phyloP scores from a whole-genome alignment of 352 stramenopile genomes.

The Halophytophthora polymorphica region DNA sequence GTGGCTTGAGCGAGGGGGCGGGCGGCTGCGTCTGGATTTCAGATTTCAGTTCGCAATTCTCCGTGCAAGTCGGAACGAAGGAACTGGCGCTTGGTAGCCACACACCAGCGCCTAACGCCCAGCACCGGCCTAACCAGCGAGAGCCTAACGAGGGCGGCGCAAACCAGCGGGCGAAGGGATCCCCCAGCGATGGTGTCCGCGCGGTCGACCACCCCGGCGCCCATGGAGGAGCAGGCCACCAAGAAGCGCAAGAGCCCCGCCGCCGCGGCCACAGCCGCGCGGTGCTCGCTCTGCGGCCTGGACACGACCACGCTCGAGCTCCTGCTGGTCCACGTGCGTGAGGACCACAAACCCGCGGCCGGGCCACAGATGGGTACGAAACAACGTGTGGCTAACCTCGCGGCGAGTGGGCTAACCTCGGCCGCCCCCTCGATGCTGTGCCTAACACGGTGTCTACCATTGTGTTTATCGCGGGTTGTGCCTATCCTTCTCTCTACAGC shows the following conservation, averaged over 20 bases:
- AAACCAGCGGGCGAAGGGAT: no score
- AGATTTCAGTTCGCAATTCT: background rate
- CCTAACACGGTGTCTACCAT: no score
- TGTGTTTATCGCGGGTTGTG: background rate
- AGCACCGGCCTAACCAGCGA: no score
- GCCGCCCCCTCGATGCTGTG: background rate
- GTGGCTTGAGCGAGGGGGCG: background rate
- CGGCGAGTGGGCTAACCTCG: constrained; percentile 1
- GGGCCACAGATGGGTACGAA: constrained; percentile 53
- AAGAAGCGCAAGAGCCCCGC: constrained; percentile 62
- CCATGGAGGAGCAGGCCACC: constrained; percentile 3
- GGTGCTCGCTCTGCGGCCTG: constrained; percentile 46
- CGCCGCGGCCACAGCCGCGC: constrained; percentile 9
- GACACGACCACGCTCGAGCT: constrained; percentile 42
- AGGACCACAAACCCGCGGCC: constrained; percentile 26
- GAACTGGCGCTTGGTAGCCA: background rate
- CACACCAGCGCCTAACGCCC: no score
- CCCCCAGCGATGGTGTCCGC: no score
- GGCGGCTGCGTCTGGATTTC: no score
- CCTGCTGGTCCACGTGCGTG: constrained; percentile 46
- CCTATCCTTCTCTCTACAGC: constrained; percentile 19
- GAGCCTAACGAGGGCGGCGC: no score
- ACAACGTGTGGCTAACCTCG: constrained; percentile 7
- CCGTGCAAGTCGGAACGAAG: background rate
- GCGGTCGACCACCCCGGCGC: no score